These are phyloP conservation scores for Sclerotinia glacialis DNA, from an alignment of 2,329 filamentous ascomycete genomes.

Conservation along the genomic window DNA sequence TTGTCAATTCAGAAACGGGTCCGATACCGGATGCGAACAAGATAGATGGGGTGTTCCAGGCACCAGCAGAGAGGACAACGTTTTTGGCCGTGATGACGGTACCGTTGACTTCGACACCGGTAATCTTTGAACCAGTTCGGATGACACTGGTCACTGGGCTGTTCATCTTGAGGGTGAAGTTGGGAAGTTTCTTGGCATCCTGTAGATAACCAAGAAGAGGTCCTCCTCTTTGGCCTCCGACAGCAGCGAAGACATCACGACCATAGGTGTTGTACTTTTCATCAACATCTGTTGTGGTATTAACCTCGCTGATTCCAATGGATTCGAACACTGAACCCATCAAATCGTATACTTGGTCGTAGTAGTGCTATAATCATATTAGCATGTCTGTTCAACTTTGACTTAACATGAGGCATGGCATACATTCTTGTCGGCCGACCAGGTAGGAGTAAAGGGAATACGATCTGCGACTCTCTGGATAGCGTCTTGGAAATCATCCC, in stretches of 20 bases:
- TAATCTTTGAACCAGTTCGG: not conserved
- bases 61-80: constrained; percentile 3
- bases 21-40: constrained; percentile 11
- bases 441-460: not conserved
- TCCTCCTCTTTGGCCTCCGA: constrained; percentile 10
- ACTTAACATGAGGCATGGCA: not conserved
- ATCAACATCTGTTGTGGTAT: not conserved
- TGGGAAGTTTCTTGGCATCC: constrained; percentile 1
- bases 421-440: constrained; percentile 10
- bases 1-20: not conserved
- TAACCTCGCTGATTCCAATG: not conserved
- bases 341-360: constrained; percentile 7
- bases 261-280: constrained; percentile 10
- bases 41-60: constrained; percentile 1
- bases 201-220: constrained; percentile 7
- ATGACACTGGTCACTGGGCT: constrained; percentile 4
- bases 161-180: constrained; percentile 2
- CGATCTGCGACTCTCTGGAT: constrained; percentile 11
- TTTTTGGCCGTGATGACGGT: not conserved
- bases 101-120: constrained; percentile 8
- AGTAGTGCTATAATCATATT: constrained; percentile 2
- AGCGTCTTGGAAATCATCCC: not conserved
- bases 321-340: constrained; percentile 4
- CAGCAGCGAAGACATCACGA: constrained; percentile 12
- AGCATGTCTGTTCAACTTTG: not conserved